These are phyloP conservation scores for Cenchrus fungigraminus DNA, from an alignment of 176 grass and related monocot species.

Conservation along the genomic window DNA sequence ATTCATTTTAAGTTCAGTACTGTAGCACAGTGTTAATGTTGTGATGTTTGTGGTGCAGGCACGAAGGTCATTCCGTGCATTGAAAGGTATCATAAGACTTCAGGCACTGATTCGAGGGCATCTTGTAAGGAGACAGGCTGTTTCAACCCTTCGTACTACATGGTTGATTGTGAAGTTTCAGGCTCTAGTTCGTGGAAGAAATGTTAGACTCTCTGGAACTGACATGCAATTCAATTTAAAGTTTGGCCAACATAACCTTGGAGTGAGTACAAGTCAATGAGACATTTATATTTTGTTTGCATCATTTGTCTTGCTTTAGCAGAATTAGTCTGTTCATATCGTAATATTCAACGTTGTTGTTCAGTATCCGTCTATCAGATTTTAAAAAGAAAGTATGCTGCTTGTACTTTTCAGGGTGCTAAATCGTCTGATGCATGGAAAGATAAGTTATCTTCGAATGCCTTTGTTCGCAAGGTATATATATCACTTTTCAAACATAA, in stretches of 20 bases:
- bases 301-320: conserved; percentile 16
- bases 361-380: conserved; percentile 3
- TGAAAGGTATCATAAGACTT: conserved; percentile 96
- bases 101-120: conserved; percentile 91
- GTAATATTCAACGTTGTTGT: not conserved
- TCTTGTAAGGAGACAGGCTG: conserved; percentile 92
- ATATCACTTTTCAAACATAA: not conserved
- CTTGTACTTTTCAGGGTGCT: conserved; percentile 54
- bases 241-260: conserved; percentile 38
- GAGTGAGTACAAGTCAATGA: conserved; percentile 43
- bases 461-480: conserved; percentile 78
- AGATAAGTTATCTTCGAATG: conserved; percentile 73
- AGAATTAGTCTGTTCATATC: conserved; percentile 14
- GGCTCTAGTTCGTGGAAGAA: conserved; percentile 77
- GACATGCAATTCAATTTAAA: conserved; percentile 37
- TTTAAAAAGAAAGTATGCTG: conserved; percentile 37
- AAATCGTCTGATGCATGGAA: conserved; percentile 63
- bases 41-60: conserved; percentile 57
- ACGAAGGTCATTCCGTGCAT: conserved; percentile 78
- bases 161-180: conserved; percentile 79
- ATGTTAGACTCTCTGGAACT: conserved; percentile 50
- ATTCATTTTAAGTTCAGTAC: conserved; percentile 16
- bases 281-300: conserved; percentile 16
- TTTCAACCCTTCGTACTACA: conserved; percentile 70
- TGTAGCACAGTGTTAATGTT: conserved; percentile 20